phyloP scores from a whole-genome alignment of 2,329 filamentous ascomycete species.

The Apiospora saccharicola region DNA sequence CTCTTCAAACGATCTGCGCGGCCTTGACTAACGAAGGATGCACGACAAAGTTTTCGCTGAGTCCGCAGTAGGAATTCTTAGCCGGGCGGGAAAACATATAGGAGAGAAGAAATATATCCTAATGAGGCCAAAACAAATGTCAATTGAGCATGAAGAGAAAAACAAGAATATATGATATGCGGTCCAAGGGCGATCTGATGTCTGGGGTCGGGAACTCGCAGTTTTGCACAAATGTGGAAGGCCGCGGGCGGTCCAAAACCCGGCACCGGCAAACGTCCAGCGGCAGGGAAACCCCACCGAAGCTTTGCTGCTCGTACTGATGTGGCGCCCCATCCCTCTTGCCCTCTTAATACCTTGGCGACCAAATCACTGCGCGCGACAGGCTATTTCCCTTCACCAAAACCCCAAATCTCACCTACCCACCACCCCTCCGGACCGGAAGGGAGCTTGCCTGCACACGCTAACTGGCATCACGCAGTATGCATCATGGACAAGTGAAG shows the following conservation, averaged over 20 bases:
- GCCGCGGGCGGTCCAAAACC: neutral
- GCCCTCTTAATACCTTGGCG: neutral
- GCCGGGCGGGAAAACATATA: neutral
- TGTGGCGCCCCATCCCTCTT: neutral
- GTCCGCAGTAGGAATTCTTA: neutral
- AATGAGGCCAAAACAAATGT: neutral
- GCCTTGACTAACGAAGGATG: neutral
- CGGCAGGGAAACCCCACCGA: neutral
- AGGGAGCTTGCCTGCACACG: conserved; percentile 10
- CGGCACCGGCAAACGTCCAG: neutral
- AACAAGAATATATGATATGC: neutral
- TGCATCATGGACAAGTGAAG: neutral
- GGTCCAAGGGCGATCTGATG: neutral
- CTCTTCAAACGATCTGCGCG: neutral
- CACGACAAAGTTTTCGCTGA: neutral
- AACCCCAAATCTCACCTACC: neutral
- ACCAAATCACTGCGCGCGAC: neutral
- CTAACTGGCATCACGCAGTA: neutral
- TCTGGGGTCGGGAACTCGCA: neutral
- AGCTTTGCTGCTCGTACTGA: neutral
- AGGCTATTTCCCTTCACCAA: conserved; percentile 4
- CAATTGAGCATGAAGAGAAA: neutral
- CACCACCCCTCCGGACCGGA: neutral
- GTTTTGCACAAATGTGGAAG: conserved; percentile 12
- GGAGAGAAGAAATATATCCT: neutral